Conservation (phyloP, 225 moss, liverwort and hornwort species). For the Marchantia polymorpha region DNA sequence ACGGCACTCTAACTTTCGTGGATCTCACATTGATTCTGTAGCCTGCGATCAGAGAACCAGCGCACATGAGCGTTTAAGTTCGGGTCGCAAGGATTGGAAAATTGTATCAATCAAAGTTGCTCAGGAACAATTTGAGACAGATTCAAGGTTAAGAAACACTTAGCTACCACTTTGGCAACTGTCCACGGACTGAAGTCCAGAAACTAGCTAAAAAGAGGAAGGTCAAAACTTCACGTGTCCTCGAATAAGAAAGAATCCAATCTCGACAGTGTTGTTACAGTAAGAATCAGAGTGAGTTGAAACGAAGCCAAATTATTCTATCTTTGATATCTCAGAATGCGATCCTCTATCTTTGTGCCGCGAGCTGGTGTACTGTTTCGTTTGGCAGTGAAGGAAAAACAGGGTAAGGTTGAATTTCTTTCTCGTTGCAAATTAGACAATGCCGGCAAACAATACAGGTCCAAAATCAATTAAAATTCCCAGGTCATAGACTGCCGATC, state of each 20-base stretch:
- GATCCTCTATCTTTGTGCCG: not conserved
- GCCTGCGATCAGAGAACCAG: not conserved
- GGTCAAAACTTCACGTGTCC: too few relatives aligned
- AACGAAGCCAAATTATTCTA: not conserved
- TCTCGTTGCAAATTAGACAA: not conserved
- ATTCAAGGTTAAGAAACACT: too few relatives aligned
- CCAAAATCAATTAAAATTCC: not conserved
- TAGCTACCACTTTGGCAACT: too few relatives aligned
- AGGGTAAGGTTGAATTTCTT: too few relatives aligned
- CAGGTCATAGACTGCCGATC: not conserved
- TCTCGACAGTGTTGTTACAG: not conserved
- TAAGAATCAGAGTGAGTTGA: not conserved
- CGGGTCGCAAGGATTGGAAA: not conserved
- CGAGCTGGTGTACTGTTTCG: not conserved
- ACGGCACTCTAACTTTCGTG: not conserved
- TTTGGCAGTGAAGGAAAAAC: too few relatives aligned
- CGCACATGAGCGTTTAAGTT: not conserved
- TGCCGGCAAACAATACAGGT: not conserved
- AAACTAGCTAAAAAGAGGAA: too few relatives aligned
- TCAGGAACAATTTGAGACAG: too few relatives aligned
- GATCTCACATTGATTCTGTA: not conserved
- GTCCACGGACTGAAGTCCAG: too few relatives aligned
- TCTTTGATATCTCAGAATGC: too few relatives aligned
- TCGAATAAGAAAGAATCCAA: not conserved
- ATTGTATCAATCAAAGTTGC: not conserved